Evolutionary conservation across 225 moss, liverwort and hornwort species (phyloP).

Genomic region (Anthoceros angustus): DNA sequence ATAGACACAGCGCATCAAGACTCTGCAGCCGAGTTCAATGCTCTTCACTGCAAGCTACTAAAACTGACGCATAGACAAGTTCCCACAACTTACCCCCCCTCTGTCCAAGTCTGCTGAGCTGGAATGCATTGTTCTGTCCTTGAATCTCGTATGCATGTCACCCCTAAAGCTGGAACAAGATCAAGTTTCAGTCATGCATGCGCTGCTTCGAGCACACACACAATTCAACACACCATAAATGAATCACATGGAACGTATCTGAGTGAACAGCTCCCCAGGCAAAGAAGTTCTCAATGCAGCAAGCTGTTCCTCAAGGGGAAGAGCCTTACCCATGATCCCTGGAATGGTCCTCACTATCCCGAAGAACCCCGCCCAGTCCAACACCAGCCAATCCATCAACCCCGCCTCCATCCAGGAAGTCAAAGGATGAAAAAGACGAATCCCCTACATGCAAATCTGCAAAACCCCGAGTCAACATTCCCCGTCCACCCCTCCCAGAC

Average conservation of each 20-base stretch:
- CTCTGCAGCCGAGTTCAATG: too few relatives aligned
- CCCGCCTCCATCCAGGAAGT: constrained; percentile 69
- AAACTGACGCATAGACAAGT: too few relatives aligned
- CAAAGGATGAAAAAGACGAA: constrained; percentile 77
- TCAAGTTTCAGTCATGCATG: background rate
- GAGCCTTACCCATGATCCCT: constrained; percentile 73
- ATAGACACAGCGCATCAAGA: too few relatives aligned
- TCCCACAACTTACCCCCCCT: background rate
- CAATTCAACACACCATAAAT: too few relatives aligned
- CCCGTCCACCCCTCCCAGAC: background rate
- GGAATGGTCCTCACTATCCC: constrained; percentile 68
- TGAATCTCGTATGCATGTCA: background rate
- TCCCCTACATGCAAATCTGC: constrained; percentile 84
- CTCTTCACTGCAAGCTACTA: too few relatives aligned
- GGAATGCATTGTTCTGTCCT: background rate
- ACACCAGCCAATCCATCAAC: constrained; percentile 86
- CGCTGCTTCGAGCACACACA: too few relatives aligned
- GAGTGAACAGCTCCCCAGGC: too few relatives aligned
- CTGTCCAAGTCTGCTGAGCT: constrained; percentile 1
- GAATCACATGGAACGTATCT: too few relatives aligned
- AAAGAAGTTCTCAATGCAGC: background rate
- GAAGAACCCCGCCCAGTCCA: constrained; percentile 65
- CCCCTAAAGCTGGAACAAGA: background rate
- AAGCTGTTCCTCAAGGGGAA: background rate
- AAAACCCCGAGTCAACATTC: constrained; percentile 13